Evolutionary conservation across 164 flowering plant species (phyloP), one percentile per base, ranked within the genome.

Genomic region (Vitis amurensis): DNA sequence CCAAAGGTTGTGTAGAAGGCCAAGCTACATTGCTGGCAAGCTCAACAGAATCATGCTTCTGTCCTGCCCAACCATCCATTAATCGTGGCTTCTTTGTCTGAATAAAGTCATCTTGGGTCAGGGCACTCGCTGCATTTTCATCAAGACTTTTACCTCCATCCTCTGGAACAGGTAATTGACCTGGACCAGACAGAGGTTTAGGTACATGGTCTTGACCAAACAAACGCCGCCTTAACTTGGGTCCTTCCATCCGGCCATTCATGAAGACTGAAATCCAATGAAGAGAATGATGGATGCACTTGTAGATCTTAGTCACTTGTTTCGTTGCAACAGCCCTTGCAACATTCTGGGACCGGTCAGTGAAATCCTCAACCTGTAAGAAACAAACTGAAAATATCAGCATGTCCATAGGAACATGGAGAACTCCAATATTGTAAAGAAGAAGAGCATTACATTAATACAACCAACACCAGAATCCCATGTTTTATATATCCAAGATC

Each of bases 281-380:
- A 59, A 85, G 69, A 50, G 90, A 77, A 13, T 55, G 37, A 16
- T 75, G 65, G 68, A 89, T 80, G 72, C 84, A 83, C 60, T 71
- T 62, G 69, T 85, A 80, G 37, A 89, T 87, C 67, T 64, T 72
- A 60, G 70, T 66, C 48, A 73, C 63, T 71, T 78, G 71, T 31
- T 29, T 56, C 59, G 12, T 51, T 50, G 82, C 82, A 12, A 87
- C 89, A 11, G 87, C 80, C 77, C 93, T 81, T 6, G 91, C 85
- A 55, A 83, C 79, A 78, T 89, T 89, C 66, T 84, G 74, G 49
- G 88, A 78, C 57, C 74, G 78, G 55, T 83, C 86, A 1, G 73
- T 76, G 73, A 89, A 85, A 79, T 89, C 91, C 72, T 88, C 88
- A 52, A 88, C 81, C 92, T 84, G 77, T n/a, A 27, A 61, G 66